A percentile compares a stretch with the other conserved stretches of the same genome.
These are phyloP conservation scores for Fraxinus cuspidata DNA, from an alignment of 257 asterid genomes.

Conservation along the genomic window DNA sequence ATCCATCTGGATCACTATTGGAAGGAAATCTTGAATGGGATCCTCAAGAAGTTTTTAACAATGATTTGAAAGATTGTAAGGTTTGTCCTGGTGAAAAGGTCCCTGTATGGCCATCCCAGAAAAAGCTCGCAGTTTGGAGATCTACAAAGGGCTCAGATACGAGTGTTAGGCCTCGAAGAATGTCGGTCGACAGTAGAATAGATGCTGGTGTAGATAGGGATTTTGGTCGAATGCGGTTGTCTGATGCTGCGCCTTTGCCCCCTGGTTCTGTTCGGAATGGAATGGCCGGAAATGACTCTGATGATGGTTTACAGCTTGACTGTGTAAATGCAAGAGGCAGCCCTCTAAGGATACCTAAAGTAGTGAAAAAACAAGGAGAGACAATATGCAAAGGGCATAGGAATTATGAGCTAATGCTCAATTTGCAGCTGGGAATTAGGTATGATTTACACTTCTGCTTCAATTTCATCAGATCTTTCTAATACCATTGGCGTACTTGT, in stretches of 20 bases:
- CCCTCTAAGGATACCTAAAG: constrained; percentile 55
- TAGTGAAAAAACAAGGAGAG: constrained; percentile 64
- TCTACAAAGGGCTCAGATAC: constrained; percentile 44
- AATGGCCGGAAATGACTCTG: constrained; percentile 20
- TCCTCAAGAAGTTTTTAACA: constrained; percentile 60
- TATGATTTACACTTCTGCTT: constrained; percentile 5
- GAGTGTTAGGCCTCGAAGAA: constrained; percentile 46
- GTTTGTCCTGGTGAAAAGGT: constrained; percentile 63
- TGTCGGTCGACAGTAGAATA: constrained; percentile 78
- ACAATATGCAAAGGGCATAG: constrained; percentile 68
- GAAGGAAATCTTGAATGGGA: constrained; percentile 77
- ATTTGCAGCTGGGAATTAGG: constrained; percentile 77
- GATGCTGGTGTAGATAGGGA: constrained; percentile 64
- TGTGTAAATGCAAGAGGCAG: constrained; percentile 29
- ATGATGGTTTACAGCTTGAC: constrained; percentile 23
- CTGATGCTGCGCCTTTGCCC: constrained; percentile 62
- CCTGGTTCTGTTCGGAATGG: constrained; percentile 22
- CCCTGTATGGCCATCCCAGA: constrained; percentile 77
- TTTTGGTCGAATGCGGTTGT: constrained; percentile 49
- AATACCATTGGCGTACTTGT: background rate
- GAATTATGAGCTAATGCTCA: constrained; percentile 72
- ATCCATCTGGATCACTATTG: constrained; percentile 55
- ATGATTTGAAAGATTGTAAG: constrained; percentile 60
- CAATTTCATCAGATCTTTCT: background rate
- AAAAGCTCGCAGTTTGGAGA: constrained; percentile 74